A percentile compares a stretch with the other conserved stretches of the same genome.
phyloP scores from a whole-genome alignment of 2,329 filamentous ascomycete species.

The Periconia digitata region DNA sequence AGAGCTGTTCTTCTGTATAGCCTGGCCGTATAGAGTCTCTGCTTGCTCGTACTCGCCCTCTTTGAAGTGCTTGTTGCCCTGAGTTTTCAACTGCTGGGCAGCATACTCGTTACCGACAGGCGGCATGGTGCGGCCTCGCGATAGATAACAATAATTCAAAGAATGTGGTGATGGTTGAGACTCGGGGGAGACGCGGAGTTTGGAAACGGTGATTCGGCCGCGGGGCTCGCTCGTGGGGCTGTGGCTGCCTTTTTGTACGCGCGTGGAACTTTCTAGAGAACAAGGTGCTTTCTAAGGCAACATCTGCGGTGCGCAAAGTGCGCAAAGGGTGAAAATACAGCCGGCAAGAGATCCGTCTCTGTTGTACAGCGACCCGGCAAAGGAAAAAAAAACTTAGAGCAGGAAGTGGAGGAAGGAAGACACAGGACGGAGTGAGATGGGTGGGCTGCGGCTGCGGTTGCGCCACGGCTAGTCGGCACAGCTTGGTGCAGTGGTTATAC shows the following conservation, averaged over 20 bases:
- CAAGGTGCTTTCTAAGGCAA: neutral
- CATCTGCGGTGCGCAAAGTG: neutral
- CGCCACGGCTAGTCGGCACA: neutral
- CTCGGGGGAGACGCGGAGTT: conserved; percentile 3
- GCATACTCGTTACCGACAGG: conserved; percentile 39
- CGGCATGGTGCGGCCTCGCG: conserved; percentile 16
- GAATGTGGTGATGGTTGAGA: neutral
- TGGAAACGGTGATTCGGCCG: conserved; percentile 5
- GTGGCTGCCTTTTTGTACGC: conserved; percentile 2
- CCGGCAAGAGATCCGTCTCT: no score
- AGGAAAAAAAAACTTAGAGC: neutral
- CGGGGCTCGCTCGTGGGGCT: neutral
- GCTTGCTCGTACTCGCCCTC: conserved; percentile 65
- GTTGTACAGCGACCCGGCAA: no score
- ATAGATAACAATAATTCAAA: neutral
- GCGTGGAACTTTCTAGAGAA: conserved; percentile 10
- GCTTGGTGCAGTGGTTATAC: no score
- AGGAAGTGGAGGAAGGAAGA: neutral
- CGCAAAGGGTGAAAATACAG: neutral
- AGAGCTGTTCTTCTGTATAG: conserved; percentile 75
- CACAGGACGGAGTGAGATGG: neutral
- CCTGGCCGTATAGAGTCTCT: conserved; percentile 71
- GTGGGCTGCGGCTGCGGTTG: neutral
- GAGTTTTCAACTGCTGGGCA: conserved; percentile 52
- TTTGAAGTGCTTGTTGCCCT: conserved; percentile 67